Base-by-base conservation (phyloP, 2,329 filamentous ascomycete species). In the Diplodia intermedia region DNA sequence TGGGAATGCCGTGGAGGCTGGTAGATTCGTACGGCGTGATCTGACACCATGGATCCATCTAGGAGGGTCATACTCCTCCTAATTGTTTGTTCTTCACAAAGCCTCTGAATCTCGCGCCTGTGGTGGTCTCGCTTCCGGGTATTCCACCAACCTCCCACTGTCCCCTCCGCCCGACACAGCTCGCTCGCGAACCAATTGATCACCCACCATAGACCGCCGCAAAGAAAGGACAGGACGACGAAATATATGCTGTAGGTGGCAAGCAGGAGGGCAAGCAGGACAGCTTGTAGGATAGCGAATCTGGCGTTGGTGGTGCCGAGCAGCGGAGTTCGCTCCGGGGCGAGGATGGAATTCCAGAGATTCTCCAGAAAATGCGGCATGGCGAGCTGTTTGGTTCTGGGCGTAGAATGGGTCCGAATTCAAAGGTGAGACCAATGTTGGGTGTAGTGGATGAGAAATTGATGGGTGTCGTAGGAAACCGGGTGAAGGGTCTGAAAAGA, bases 171-270 rank as follows among this genome's bases (percentile, higher is more conserved):
- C 38, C 80, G 80, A 36, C 79, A 76, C 65, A 90, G 79, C 76
- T 90, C 94, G 55, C 82, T 82, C 66, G 92, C 93, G 76, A 99
- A 98, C 95, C 95, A 99, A 86, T 98, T 98, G 82, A 98, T 94
- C 68, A 91, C 88, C 83, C 88, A 93, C 95, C 95, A 99, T 40
- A 98, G 85, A 4, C 91, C 91, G 38, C 83, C 94, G 71, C 89
- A 92, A 11, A 99, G 84, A 69, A 89, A 75, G 14, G 92, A 97
- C 6, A 99, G 86, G 68, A 94, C 85, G 71, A 93, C 78, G 76
- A 97, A 97, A 84, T 98, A 95, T 71, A 97, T 86, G 82, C 91
- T 97, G 80, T 91, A 89, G 8, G 94, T 99, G 68, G 88, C 90
- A 72, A 93, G 69, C 65, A 98, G 86, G 70, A 99, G 90, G 66